These are phyloP conservation scores for Penicillium sp. DNA, from an alignment of 2,329 filamentous ascomycete species.

Conservation along the genomic window DNA sequence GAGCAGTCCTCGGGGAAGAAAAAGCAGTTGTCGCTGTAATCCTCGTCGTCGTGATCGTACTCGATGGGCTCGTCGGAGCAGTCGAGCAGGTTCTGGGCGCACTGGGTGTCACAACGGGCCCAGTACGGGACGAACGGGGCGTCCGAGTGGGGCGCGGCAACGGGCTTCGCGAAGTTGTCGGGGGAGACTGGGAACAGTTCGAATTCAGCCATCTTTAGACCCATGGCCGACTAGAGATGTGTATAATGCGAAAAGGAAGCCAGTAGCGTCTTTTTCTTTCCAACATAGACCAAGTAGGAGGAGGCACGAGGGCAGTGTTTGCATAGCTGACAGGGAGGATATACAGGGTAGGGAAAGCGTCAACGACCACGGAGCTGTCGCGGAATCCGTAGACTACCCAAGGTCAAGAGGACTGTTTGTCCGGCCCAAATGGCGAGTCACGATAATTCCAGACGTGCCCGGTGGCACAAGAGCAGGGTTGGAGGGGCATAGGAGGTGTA, in stretches of 20 bases:
- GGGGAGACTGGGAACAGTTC: constrained; percentile 34
- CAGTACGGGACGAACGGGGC: constrained; percentile 45
- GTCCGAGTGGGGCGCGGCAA: constrained; percentile 25
- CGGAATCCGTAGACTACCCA: constrained; percentile 9
- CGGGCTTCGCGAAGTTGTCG: constrained; percentile 23
- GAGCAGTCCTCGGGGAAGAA: constrained; percentile 53
- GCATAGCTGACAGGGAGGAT: constrained; percentile 19
- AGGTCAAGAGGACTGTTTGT: constrained; percentile 9
- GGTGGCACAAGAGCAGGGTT: constrained; percentile 24
- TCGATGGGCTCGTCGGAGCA: constrained; percentile 49
- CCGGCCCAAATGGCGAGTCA: constrained; percentile 27
- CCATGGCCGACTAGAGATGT: constrained; percentile 23
- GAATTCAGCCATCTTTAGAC: constrained; percentile 37
- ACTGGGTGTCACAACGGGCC: constrained; percentile 46
- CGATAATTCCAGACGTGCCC: constrained; percentile 24
- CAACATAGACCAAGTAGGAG: constrained; percentile 11
- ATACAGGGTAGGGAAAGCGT: neutral
- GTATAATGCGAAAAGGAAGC: constrained; percentile 1
- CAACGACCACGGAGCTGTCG: constrained; percentile 11
- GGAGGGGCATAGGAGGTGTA: constrained; percentile 14
- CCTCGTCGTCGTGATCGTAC: constrained; percentile 51
- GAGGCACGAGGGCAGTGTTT: constrained; percentile 18
- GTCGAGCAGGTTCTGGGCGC: constrained; percentile 49
- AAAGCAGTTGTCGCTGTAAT: constrained; percentile 51
- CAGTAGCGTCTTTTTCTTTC: constrained; percentile 14